Conservation (phyloP, 345 rosid species). For the Bruguiera parviflora region DNA sequence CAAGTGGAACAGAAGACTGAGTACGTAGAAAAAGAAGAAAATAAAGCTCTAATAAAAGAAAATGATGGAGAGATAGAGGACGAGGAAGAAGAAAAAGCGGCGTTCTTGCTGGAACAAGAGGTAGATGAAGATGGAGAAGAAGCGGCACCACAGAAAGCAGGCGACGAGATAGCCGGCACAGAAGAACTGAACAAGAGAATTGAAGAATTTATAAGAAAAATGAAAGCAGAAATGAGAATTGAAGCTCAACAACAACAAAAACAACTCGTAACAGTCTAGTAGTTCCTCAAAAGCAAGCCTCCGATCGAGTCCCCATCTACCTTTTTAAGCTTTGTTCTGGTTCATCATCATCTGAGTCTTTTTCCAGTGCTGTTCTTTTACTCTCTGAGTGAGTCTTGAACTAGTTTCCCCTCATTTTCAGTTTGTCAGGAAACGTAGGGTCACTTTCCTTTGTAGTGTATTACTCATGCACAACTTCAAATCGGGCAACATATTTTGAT, state of each 20-base stretch:
- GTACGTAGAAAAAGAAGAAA: slow-evolving; percentile 4
- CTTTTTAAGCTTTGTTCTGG: no score
- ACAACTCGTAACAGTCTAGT: slow-evolving; percentile 30
- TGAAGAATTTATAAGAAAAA: slow-evolving; percentile 64
- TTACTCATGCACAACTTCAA: no score
- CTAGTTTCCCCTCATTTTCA: not conserved
- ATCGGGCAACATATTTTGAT: no score
- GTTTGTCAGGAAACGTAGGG: not conserved
- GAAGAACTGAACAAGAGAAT: slow-evolving; percentile 49
- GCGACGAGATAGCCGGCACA: slow-evolving; percentile 30
- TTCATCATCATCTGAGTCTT: no score
- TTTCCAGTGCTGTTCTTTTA: no score
- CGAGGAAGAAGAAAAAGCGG: not conserved
- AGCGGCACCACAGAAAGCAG: not conserved
- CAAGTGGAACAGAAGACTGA: not conserved
- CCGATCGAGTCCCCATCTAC: not conserved
- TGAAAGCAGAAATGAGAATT: slow-evolving; percentile 59
- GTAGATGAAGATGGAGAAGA: slow-evolving; percentile 5
- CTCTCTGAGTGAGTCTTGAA: no score
- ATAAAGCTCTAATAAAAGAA: slow-evolving; percentile 5
- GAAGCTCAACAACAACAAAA: slow-evolving; percentile 39
- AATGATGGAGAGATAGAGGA: slow-evolving; percentile 7
- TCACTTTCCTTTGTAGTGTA: not conserved
- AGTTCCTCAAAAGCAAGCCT: not conserved
- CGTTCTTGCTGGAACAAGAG: slow-evolving; percentile 1